Evolutionary conservation across 2,329 filamentous ascomycete species (phyloP).

Genomic region (Beauveria sp.): DNA sequence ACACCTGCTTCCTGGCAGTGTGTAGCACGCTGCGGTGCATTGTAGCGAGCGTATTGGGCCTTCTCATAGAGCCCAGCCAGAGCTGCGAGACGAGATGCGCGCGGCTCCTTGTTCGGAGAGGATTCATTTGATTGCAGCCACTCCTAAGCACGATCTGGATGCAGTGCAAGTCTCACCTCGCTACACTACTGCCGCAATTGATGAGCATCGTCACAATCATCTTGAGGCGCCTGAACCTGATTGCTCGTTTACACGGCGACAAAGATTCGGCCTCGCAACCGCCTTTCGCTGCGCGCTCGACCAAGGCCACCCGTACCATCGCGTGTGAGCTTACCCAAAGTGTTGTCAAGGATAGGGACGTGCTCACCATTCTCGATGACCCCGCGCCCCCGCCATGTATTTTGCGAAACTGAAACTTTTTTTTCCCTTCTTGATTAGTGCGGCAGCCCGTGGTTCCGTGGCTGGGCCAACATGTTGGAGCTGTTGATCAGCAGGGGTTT

Average conservation of each 20-base stretch:
- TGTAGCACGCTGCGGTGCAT: background rate
- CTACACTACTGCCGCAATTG: background rate
- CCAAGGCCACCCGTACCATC: background rate
- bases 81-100: background rate
- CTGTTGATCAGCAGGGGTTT: background rate
- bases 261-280: background rate
- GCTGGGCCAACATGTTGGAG: background rate
- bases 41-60: background rate
- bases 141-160: background rate
- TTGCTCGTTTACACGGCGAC: background rate
- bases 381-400: background rate
- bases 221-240: background rate
- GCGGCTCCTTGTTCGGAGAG: too few species aligned
- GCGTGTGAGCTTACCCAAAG: background rate
- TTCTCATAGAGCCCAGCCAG: background rate
- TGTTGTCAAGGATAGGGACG: background rate
- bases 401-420: background rate
- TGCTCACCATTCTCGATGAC: background rate
- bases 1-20: background rate
- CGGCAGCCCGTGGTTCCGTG: background rate
- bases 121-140: background rate
- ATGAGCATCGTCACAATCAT: background rate
- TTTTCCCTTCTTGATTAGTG: background rate
- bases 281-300: background rate
- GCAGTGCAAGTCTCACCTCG: background rate